Base-by-base conservation (phyloP, 2,329 filamentous ascomycete species). In the Teratosphaeria viscida region DNA sequence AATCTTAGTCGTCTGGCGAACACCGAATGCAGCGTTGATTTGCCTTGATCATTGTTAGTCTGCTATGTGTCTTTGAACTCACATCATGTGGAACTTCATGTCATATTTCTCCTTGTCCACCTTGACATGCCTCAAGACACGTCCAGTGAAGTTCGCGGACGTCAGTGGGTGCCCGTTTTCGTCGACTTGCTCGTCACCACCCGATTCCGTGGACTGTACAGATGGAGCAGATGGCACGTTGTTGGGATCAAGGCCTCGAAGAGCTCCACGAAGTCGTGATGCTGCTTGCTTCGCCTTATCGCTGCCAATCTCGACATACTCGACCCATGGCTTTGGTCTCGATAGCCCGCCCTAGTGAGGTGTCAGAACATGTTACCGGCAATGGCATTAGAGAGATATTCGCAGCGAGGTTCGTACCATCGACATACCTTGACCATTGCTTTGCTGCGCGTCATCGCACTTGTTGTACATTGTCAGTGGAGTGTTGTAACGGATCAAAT, bases 81-180 rank as follows among this genome's bases (percentile, higher is more conserved):
- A 49, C 65, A 69, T 68, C 0, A 66, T 65, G 59, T 69, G 65
- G 52, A 60, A 66, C 52, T 67, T 69, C 54, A 62, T 58, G 43
- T 61, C 59, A 35, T 64, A 66, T 23, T 23, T 49, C 27, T 57
- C 61, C 11, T 60, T 58, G 10, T 57, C 54, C 12, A 58, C 56
- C 12, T 58, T 63, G 26, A 62, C 62, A 57, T 60, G 35, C 27
- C 63, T 62, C 3, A 60, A 57, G 8, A 61, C 61, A 19, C 54
- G 54, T 8, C 14, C 37, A 8, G 32, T 16, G n/a, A 1, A 8
- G 7, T 16, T 32, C 5, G 27, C 6, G 5, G 52, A n/a, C 14
- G 3, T 35, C n/a, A 14, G 23, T 16, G 26, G 3, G 2, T 14
- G 52, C 7, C 12, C 27, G 19, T 54, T 54, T 8, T 54, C 27